A percentile compares a stretch with the other conserved stretches of the same genome.
Evolutionary conservation across 2,329 filamentous ascomycete genomes (phyloP).

Genomic region (Arthrobotrys iridis): DNA sequence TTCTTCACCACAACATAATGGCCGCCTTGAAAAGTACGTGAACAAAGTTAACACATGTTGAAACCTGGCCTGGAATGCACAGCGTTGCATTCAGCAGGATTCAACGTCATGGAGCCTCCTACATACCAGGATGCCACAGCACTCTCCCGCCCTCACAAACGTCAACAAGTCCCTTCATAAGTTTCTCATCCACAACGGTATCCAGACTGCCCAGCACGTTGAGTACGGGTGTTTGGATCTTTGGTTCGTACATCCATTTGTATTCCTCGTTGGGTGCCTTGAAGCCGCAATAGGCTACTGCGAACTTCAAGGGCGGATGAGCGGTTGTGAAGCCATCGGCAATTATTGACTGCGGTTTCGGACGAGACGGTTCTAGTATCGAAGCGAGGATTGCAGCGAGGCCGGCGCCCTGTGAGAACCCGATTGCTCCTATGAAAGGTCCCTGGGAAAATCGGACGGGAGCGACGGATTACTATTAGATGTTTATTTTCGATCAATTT

Average conservation of each 20-base stretch:
- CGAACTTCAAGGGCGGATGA: conserved; percentile 71
- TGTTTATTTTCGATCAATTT: conserved; percentile 3
- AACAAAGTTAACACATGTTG: neutral
- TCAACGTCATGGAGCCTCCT: neutral
- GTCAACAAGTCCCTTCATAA: conserved; percentile 68
- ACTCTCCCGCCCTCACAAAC: conserved; percentile 68
- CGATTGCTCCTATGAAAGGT: conserved; percentile 70
- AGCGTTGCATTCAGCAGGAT: neutral
- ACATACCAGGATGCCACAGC: conserved; percentile 71
- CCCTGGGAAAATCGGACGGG: conserved; percentile 61
- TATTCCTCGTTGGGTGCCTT: conserved; percentile 67
- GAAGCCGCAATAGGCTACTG: conserved; percentile 72
- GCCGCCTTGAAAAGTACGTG: conserved; percentile 60
- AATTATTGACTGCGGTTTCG: conserved; percentile 10
- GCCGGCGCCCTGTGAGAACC: conserved; percentile 71
- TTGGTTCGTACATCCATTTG: conserved; percentile 69
- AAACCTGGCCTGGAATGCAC: conserved; percentile 18
- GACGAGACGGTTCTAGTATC: conserved; percentile 66
- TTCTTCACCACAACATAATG: conserved; percentile 74
- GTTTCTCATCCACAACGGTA: conserved; percentile 71
- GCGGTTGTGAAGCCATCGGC: conserved; percentile 59
- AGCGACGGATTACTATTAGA: conserved; percentile 36
- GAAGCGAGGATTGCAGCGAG: conserved; percentile 70
- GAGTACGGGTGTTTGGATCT: conserved; percentile 70
- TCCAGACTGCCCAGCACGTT: conserved; percentile 73